Percentiles rank a stretch among this genome's conserved stretches.
Evolutionary conservation across 805 yeast genomes (phyloP).

Genomic region (Saccharomycopsis fibuligera): DNA sequence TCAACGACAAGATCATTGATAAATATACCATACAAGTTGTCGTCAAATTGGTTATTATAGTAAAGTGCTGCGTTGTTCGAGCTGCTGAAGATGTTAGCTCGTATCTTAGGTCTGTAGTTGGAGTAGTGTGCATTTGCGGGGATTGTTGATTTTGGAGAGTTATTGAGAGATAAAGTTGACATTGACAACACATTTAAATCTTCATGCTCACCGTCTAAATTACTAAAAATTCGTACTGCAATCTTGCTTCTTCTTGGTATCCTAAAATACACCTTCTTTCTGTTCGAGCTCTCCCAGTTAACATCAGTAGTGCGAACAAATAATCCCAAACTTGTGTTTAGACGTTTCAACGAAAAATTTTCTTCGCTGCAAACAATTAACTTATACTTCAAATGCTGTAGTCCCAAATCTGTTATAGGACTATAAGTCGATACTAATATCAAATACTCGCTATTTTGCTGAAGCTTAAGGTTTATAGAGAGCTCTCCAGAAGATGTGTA

Average conservation of each 20-base stretch:
- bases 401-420: constrained; percentile 21
- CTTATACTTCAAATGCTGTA: constrained; percentile 3
- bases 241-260: constrained; percentile 23
- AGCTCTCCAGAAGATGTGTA: constrained; percentile 28
- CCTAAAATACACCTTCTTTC: constrained; percentile 32
- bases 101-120: constrained; percentile 42
- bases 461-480: constrained; percentile 24
- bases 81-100: constrained; percentile 38
- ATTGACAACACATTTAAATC: not conserved
- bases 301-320: constrained; percentile 27
- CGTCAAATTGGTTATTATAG: constrained; percentile 35
- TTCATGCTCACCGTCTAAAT: no score
- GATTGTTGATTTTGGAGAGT: not conserved
- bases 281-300: constrained; percentile 36
- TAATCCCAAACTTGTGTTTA: constrained; percentile 26
- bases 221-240: constrained; percentile 22
- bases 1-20: constrained; percentile 27
- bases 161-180: not conserved
- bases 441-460: constrained; percentile 35
- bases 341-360: constrained; percentile 26
- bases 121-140: constrained; percentile 8
- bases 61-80: constrained; percentile 29
- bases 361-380: constrained; percentile 10
- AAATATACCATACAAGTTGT: constrained; percentile 39
- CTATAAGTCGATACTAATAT: constrained; percentile 43